Conservation (phyloP, 2,329 filamentous ascomycete genomes). For the Triangularia verruculosa region DNA sequence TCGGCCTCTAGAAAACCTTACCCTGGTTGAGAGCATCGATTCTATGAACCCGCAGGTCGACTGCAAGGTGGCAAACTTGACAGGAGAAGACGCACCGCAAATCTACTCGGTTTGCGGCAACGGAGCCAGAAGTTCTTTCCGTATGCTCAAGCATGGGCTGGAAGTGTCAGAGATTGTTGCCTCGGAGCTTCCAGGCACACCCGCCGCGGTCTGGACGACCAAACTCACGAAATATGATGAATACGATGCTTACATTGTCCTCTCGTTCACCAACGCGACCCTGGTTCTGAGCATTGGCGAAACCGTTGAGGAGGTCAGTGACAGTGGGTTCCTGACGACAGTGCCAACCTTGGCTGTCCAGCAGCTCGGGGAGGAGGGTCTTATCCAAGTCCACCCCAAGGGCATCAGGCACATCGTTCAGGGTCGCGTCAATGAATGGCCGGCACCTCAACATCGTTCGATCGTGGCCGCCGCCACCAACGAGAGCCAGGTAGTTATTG, state of each 20-base stretch:
- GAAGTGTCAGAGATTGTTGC: constrained; percentile 96
- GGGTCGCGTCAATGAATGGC: constrained; percentile 87
- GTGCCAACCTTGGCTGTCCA: constrained; percentile 90
- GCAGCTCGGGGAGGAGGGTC: constrained; percentile 86
- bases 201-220: constrained; percentile 91
- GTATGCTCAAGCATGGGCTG: constrained; percentile 87
- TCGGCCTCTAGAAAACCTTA: constrained; percentile 74
- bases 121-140: constrained; percentile 83
- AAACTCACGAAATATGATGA: constrained; percentile 79
- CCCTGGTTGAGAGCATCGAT: constrained; percentile 78
- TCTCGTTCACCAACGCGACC: constrained; percentile 87
- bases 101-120: constrained; percentile 92
- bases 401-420: constrained; percentile 85
- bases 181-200: constrained; percentile 83
- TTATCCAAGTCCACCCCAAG: constrained; percentile 94
- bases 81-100: constrained; percentile 89
- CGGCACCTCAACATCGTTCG: constrained; percentile 85
- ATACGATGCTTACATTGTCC: constrained; percentile 91
- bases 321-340: constrained; percentile 86
- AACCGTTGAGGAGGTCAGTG: constrained; percentile 91
- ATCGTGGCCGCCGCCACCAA: constrained; percentile 95
- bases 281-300: constrained; percentile 93
- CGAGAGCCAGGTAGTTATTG: constrained; percentile 86
- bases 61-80: constrained; percentile 87
- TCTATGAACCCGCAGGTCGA: constrained; percentile 90